Evolutionary conservation across 495 filamentous ascomycete species (phyloP), one percentile per base, ranked within the genome.

Genomic region (Hamigera avellanea): DNA sequence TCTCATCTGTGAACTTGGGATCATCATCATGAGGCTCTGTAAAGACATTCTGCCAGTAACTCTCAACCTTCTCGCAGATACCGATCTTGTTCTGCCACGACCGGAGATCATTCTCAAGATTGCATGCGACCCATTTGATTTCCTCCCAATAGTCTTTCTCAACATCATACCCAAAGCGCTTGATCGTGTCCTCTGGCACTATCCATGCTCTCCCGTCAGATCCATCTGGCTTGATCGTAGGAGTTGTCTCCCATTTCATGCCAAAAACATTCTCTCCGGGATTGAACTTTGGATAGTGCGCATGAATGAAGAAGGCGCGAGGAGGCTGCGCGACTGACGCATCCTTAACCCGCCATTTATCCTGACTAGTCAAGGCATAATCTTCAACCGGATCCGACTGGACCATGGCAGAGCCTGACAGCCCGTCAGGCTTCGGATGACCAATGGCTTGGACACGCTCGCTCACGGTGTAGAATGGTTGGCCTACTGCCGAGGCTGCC

Each of bases 231-330:
- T 63, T 52, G 6, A 64, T 19, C 0, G 59, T 64, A 3, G 61
- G 59, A 1, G 57, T 49, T 13, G 58, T 63, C 37, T 66, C 61
- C 50, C 54, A 66, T 8, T 49, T 47, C 28, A 36, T 37, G 3
- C 62, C 64, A 36, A 61, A 67, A 6, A 67, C 45, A 18, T 64
- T 57, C 21, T 62, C 63, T 2, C 52, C 56, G 0, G 72, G 69
- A 39, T 75, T 69, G 39, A 73, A 66, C 40, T 75, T 74, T 36
- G 68, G 66, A 28, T 64, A 66, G 42, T 70, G 71, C 36, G 66
- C 65, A 45, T 76, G 72, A 33, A 73, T 57, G 36, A 74, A 75
- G 49, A 75, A 68, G 15, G 59, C 44, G 5, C 50, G 54, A 0
- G 62, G 54, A 2, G 55, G 37, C 6, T 50, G 35, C 10, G 49